Percentiles rank a stretch among this genome's conserved stretches.
These are phyloP conservation scores for Fistulifera pelliculosa DNA, from an alignment of 108 stramenopile species.

Conservation along the genomic window DNA sequence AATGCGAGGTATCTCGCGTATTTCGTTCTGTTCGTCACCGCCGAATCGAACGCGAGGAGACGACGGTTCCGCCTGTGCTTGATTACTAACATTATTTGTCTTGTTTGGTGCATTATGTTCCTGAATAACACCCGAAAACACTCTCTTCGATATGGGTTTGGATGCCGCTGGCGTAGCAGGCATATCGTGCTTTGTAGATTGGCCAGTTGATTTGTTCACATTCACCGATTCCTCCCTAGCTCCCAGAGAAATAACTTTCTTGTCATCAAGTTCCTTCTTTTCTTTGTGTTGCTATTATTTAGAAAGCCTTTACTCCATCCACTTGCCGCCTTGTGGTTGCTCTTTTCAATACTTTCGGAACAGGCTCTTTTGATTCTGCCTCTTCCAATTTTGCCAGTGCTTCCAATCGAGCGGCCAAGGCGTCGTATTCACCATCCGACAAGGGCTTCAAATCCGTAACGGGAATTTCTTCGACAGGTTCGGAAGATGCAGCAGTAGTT, in stretches of 20 bases:
- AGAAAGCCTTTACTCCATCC: conserved; percentile 15
- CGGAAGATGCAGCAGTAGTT: neutral
- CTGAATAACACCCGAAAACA: conserved; percentile 1
- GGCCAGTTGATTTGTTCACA: neutral
- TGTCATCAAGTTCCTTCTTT: no score
- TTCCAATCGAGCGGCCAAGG: conserved; percentile 7
- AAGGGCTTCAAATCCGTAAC: neutral
- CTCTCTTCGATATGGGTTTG: neutral
- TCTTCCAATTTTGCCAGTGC: conserved; percentile 12
- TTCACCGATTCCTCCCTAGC: no score
- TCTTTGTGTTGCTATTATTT: neutral
- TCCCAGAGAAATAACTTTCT: no score
- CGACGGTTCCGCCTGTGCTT: conserved; percentile 2
- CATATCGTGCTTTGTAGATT: neutral
- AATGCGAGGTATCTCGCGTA: neutral
- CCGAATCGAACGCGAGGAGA: neutral
- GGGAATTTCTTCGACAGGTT: neutral
- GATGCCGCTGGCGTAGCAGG: neutral
- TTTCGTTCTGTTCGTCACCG: neutral
- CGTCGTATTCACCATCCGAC: conserved; percentile 7
- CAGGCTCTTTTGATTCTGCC: neutral
- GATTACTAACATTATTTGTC: no score
- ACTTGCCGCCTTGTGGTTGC: conserved; percentile 4
- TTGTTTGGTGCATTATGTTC: neutral
- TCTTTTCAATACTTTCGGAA: neutral